Conservation (phyloP, 495 filamentous ascomycete genomes). For the Talaromyces adpressus region DNA sequence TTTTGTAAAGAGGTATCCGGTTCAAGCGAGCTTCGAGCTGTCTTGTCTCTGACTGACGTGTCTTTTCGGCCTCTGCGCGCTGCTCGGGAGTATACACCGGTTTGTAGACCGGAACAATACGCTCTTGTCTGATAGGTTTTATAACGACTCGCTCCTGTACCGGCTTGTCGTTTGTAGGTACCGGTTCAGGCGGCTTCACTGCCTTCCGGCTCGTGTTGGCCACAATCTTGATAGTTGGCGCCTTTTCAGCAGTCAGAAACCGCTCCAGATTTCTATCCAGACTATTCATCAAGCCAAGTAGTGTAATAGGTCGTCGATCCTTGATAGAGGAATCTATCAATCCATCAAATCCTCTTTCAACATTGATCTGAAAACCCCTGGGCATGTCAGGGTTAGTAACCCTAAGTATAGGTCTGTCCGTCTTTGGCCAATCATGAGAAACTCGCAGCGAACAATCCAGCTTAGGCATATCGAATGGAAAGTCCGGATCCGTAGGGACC, state of each 20-base stretch:
- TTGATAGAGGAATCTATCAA: conserved; percentile 46
- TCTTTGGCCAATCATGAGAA: conserved; percentile 28
- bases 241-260: conserved; percentile 64
- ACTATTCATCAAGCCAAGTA: conserved; percentile 62
- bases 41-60: conserved; percentile 57
- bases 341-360: conserved; percentile 69
- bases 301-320: conserved; percentile 46
- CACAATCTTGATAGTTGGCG: conserved; percentile 71
- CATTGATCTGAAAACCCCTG: conserved; percentile 72
- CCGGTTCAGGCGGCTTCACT: neutral
- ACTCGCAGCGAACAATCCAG: conserved; percentile 69
- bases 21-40: conserved; percentile 79
- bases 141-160: too few species aligned
- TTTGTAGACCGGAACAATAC: neutral
- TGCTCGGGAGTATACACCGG: conserved; percentile 45
- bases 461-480: conserved; percentile 68
- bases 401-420: conserved; percentile 46
- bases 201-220: conserved; percentile 38
- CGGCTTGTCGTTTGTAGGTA: neutral
- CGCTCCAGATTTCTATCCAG: conserved; percentile 70
- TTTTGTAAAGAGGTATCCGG: conserved; percentile 59
- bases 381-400: conserved; percentile 75
- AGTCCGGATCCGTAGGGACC: conserved; percentile 79
- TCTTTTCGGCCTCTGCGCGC: conserved; percentile 53
- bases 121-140: neutral